A percentile compares a stretch with the other conserved stretches of the same genome.
These are phyloP conservation scores for Aspergillus ellipticus DNA, from an alignment of 495 filamentous ascomycete genomes.

Conservation along the genomic window DNA sequence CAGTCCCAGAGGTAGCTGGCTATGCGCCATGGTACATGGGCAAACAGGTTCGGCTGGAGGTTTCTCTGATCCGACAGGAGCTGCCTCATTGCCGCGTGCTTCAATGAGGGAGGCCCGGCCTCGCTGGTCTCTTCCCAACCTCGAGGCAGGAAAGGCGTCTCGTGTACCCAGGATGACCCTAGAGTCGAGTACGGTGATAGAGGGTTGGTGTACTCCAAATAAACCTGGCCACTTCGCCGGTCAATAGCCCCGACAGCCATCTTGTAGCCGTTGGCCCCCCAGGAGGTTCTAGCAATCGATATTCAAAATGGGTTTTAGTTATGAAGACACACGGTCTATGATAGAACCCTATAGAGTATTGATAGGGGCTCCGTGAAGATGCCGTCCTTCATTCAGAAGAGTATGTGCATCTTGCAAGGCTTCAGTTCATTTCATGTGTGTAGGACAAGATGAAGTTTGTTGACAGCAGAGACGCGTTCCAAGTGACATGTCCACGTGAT, in stretches of 20 bases:
- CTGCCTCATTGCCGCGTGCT: constrained; percentile 29
- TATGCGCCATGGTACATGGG: constrained; percentile 33
- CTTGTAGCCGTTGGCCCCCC: constrained; percentile 1
- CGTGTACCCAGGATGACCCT: constrained; percentile 35
- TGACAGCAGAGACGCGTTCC: no score
- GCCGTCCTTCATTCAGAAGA: no score
- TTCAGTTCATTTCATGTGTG: no score
- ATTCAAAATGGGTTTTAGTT: no score
- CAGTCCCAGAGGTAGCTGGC: constrained; percentile 39
- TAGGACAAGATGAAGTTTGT: no score
- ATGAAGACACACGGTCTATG: no score
- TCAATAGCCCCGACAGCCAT: no score
- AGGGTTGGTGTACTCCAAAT: constrained; percentile 6
- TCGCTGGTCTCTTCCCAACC: constrained; percentile 22
- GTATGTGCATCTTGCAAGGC: no score
- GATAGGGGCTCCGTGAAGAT: no score
- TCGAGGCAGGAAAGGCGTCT: constrained; percentile 30
- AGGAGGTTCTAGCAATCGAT: background rate
- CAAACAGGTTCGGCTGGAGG: constrained; percentile 26
- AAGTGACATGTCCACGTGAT: no score
- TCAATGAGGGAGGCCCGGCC: constrained; percentile 28
- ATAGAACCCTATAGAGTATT: no score
- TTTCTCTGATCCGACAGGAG: constrained; percentile 30
- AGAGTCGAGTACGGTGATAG: constrained; percentile 1
- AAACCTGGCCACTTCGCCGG: constrained; percentile 15